These are phyloP conservation scores for Paramecium tetraurelia DNA, from an alignment of 73 alveolate species.

Conservation along the genomic window DNA sequence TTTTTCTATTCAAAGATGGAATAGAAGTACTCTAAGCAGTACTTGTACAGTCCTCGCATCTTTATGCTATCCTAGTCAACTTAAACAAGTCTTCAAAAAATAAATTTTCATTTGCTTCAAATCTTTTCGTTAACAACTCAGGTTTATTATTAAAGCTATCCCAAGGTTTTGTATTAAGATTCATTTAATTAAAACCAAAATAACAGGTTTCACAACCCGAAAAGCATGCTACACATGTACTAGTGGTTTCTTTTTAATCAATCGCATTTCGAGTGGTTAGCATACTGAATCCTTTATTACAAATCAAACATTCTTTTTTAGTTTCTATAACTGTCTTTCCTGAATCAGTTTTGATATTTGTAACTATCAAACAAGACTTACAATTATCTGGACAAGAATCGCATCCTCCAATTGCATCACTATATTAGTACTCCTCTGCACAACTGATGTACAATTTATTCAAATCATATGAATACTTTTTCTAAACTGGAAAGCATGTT, in stretches of 20 bases:
- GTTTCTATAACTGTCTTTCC: background rate
- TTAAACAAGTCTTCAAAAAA: background rate
- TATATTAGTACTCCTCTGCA: background rate
- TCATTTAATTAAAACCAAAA: background rate
- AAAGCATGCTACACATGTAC: background rate
- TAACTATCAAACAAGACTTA: background rate
- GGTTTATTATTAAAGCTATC: background rate
- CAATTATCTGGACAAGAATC: constrained; percentile 18
- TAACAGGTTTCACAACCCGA: background rate
- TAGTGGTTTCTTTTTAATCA: background rate
- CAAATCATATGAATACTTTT: background rate
- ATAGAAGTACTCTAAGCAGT: background rate
- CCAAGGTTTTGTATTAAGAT: background rate
- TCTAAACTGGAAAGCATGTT: background rate
- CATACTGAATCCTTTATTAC: background rate
- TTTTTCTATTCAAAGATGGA: background rate
- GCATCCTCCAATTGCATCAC: background rate
- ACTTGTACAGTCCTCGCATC: background rate
- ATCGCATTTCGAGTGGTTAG: background rate
- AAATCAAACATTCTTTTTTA: background rate
- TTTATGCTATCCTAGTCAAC: background rate
- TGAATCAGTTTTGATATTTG: background rate
- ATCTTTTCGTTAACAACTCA: background rate
- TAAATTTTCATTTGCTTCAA: background rate
- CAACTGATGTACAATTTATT: background rate